phyloP scores from a whole-genome alignment of 2,329 filamentous ascomycete species.

The Penicillium corylophilum region DNA sequence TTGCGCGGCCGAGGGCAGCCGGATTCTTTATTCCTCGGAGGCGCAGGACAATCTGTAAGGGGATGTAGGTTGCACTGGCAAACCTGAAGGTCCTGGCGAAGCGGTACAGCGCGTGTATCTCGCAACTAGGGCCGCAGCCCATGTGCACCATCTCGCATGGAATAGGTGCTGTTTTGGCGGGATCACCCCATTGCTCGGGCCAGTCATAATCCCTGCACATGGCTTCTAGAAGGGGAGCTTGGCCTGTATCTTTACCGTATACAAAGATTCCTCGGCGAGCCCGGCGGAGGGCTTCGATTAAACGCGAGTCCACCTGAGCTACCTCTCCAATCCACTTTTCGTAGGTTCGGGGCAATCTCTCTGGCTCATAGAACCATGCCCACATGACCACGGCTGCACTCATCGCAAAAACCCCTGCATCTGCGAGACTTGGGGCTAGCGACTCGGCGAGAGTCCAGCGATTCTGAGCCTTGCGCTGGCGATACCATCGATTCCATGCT shows the following conservation, averaged over 20 bases:
- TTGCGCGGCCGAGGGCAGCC: constrained; percentile 49
- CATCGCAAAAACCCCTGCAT: constrained; percentile 68
- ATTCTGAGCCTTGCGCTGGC: constrained; percentile 29
- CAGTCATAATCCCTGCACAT: constrained; percentile 72
- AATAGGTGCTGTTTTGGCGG: constrained; percentile 66
- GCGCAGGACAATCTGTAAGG: constrained; percentile 68
- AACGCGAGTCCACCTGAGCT: constrained; percentile 70
- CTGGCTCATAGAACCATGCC: constrained; percentile 78
- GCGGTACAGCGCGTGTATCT: constrained; percentile 68
- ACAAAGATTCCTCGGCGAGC: constrained; percentile 62
- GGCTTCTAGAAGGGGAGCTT: constrained; percentile 63
- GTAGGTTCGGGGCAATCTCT: constrained; percentile 69
- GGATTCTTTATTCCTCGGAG: constrained; percentile 50
- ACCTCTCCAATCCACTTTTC: constrained; percentile 78
- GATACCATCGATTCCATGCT: constrained; percentile 57
- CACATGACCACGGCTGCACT: constrained; percentile 81
- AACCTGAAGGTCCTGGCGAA: constrained; percentile 70
- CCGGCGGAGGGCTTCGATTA: constrained; percentile 71
- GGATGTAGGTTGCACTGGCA: constrained; percentile 74
- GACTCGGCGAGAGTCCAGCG: constrained; percentile 42
- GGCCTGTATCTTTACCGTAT: constrained; percentile 73
- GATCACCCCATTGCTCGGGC: constrained; percentile 72
- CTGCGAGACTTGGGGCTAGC: constrained; percentile 49
- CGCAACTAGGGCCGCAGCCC: constrained; percentile 68
- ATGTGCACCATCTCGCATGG: constrained; percentile 85